These are phyloP conservation scores for Bruguiera sexangula DNA, from an alignment of 345 rosid species.

Conservation along the genomic window DNA sequence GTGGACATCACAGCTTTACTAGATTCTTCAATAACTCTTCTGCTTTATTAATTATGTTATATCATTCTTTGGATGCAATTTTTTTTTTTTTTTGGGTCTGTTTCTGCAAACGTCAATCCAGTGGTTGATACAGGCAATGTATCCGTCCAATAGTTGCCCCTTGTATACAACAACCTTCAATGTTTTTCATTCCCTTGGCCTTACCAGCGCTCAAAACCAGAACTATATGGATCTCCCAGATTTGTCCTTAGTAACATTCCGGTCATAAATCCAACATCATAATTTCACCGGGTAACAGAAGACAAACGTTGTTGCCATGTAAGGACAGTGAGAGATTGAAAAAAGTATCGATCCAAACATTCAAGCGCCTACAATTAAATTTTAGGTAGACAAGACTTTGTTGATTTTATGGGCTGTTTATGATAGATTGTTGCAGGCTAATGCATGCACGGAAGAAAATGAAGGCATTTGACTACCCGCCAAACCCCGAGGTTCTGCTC, in stretches of 20 bases:
- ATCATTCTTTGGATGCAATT: background rate
- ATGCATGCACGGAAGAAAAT: background rate
- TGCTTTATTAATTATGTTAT: slow-evolving; percentile 6
- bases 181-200: too few species aligned
- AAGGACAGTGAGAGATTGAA: background rate
- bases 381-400: background rate
- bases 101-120: background rate
- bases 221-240: too few species aligned
- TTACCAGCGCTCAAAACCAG: too few species aligned
- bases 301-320: too few species aligned
- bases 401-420: background rate
- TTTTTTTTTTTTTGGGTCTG: background rate
- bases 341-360: background rate
- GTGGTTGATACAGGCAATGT: too few species aligned
- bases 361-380: background rate
- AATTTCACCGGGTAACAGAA: background rate
- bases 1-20: background rate
- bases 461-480: background rate
- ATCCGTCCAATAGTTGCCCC: too few species aligned
- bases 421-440: background rate
- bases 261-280: too few species aligned
- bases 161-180: too few species aligned
- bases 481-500: slow-evolving; percentile 1
- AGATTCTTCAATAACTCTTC: slow-evolving; percentile 2
- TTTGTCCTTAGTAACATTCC: too few species aligned